Evolutionary conservation across 768 basidiomycete species (phyloP), one percentile per base, ranked within the genome.

Genomic region (Leccinum disarticulatum): DNA sequence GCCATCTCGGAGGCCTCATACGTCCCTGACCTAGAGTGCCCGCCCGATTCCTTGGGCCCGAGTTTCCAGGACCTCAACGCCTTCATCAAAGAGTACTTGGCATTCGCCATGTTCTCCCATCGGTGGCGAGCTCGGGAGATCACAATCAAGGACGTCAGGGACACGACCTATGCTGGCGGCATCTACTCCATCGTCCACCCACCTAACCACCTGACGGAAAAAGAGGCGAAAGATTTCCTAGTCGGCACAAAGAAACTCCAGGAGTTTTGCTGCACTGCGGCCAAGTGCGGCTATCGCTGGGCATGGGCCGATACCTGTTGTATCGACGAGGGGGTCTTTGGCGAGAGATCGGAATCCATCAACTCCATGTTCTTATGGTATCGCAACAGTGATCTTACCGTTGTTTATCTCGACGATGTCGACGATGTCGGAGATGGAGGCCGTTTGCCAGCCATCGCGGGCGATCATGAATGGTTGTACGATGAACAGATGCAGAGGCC

Each of bases 301-400:
- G 70, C 67, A 5, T 71, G 70, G 70, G 50, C 63, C 3, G 70
- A 71, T 31, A 73, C 72, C 9, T 71, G 70, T 49, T 71, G 70
- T 13, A 71, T 71, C 27, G 59, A 71, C 38, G 66, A 73, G 31
- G 52, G 52, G 52, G 60, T 64, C 35, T 67, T 61, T 30, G 63
- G 67, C 0, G 70, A 71, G 53, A 63, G 52, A 30, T 66, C 70
- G 3, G 71, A 71, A 55, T 71, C 71, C 27, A 66, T 71, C 54
- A 71, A 71, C 48, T 67, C 53, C 57, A 71, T 73, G 70, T 71
- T 71, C 46, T 48, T 61, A 3, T 71, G 71, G 70, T 71, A 71
- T 62, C 59, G 51, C 30, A 52, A 35, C 33, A 71, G 71, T 30
- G 63, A 67, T 3, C 48, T 71, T 51, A 71, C 71, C 8, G 59